Percentiles rank a stretch among this genome's conserved stretches.
Evolutionary conservation across 2,329 filamentous ascomycete genomes (phyloP).

Genomic region (Aaosphaeria pasadenensis): DNA sequence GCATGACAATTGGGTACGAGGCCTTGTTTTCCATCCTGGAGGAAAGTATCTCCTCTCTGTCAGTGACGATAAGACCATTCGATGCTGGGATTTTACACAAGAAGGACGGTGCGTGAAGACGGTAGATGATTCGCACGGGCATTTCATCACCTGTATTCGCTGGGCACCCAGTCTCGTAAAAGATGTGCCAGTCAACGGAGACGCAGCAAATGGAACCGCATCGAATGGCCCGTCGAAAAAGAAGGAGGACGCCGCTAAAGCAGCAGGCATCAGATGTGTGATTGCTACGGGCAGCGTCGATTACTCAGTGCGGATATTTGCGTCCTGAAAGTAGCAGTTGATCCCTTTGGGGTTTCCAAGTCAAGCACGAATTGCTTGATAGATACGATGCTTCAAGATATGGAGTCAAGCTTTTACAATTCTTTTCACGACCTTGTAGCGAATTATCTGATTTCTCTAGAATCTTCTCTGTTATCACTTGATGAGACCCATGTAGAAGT

Average conservation of each 20-base stretch:
- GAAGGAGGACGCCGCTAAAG: constrained; percentile 50
- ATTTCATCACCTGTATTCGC: constrained; percentile 81
- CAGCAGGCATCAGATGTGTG: constrained; percentile 72
- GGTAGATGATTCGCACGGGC: constrained; percentile 71
- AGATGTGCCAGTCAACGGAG: constrained; percentile 46
- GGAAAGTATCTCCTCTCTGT: constrained; percentile 87
- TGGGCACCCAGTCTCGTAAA: constrained; percentile 80
- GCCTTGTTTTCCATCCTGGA: constrained; percentile 82
- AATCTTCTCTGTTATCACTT: too few species aligned
- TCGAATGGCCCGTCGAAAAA: constrained; percentile 50
- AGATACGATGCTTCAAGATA: too few species aligned
- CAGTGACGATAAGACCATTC: constrained; percentile 84
- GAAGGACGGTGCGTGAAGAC: constrained; percentile 87
- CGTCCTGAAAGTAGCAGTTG: constrained; percentile 40
- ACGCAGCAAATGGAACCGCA: constrained; percentile 39
- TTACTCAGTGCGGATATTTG: constrained; percentile 75
- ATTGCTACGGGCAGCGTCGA: constrained; percentile 87
- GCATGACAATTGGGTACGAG: constrained; percentile 93
- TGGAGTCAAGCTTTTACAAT: too few species aligned
- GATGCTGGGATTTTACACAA: constrained; percentile 91
- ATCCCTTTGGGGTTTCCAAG: too few species aligned
- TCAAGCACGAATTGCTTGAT: too few species aligned
- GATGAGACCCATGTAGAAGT: too few species aligned
- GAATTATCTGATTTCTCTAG: too few species aligned
- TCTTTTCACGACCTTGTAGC: too few species aligned